phyloP scores from a whole-genome alignment of 805 yeast species.

The Candida glaebosa region DNA sequence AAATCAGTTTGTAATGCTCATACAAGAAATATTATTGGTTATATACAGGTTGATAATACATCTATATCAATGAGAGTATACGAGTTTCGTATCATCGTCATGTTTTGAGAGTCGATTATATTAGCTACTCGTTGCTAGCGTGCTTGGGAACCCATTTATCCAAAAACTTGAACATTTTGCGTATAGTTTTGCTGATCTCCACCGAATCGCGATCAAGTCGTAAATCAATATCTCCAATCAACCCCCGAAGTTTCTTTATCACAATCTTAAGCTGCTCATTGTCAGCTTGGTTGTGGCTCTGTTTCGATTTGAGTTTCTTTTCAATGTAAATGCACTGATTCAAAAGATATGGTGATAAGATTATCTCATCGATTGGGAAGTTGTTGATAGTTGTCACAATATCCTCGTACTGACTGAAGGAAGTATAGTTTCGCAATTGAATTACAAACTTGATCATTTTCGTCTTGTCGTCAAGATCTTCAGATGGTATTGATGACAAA shows the following conservation, averaged over 20 bases:
- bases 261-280: conserved; percentile 3
- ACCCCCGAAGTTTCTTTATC: conserved; percentile 20
- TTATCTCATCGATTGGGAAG: conserved; percentile 30
- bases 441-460: conserved; percentile 24
- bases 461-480: conserved; percentile 25
- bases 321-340: conserved; percentile 31
- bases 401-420: conserved; percentile 15
- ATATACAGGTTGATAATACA: neutral
- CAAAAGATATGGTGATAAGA: conserved; percentile 31
- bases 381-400: conserved; percentile 18
- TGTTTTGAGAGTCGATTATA: no score
- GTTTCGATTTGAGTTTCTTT: conserved; percentile 8
- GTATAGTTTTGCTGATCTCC: conserved; percentile 20
- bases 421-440: conserved; percentile 21
- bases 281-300: conserved; percentile 2
- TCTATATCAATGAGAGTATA: neutral
- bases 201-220: conserved; percentile 30
- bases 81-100: no score
- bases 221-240: conserved; percentile 33
- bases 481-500: conserved; percentile 17
- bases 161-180: conserved; percentile 21
- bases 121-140: no score
- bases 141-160: conserved; percentile 25
- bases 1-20: no score
- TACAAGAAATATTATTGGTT: no score